Evolutionary conservation across 768 basidiomycete genomes (phyloP), one percentile per base, ranked within the genome.

Genomic region (Stropharia rugosoannulata): DNA sequence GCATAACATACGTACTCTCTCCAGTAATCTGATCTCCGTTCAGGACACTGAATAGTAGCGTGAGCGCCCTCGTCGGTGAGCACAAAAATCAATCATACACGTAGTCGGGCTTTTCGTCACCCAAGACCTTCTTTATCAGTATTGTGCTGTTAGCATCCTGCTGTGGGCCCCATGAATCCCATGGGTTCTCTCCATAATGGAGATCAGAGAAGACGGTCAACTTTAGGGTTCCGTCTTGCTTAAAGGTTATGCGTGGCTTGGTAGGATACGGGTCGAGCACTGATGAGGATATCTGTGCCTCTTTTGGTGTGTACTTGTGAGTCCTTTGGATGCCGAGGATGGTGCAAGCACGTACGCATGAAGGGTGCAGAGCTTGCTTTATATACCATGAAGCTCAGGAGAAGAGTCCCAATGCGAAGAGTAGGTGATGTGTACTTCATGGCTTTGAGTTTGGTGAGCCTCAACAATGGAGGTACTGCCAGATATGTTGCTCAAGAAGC

Each of bases 1-100:
- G 5, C 16, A 18, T 10, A 5, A 44, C 5, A 11, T 1, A 59
- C 76, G 15, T 54, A 85, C 86, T 80, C 70, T 88, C 87, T 22
- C 87, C 89, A 0, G 87, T 90, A 37, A 89, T 84, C 54, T 88
- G 69, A 62, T 90, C 89, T 1, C 89, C 89, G 62, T 89, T 89
- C 49, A 90, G 63, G 3, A 88, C 84, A 1, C 86, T 89, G 22
- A 55, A 22, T 48, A 32, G 29, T 32, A 32, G 7, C 29, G 29
- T n/a, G 40, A 53, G 15, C 40, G 11, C 50, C n/a, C 42, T 48
- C 39, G 22, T 36, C 52, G 10, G 25, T 19, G 5, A 22, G 47
- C 19, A 6, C 36, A 49, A 4, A 29, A 29, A 19, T 27, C 39
- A 12, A 11, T 67, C 84, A 47, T 61, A 87, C 87, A 86, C 87